Evolutionary conservation across 306 rosid genomes (phyloP).

Genomic region (Quillaja saponaria): DNA sequence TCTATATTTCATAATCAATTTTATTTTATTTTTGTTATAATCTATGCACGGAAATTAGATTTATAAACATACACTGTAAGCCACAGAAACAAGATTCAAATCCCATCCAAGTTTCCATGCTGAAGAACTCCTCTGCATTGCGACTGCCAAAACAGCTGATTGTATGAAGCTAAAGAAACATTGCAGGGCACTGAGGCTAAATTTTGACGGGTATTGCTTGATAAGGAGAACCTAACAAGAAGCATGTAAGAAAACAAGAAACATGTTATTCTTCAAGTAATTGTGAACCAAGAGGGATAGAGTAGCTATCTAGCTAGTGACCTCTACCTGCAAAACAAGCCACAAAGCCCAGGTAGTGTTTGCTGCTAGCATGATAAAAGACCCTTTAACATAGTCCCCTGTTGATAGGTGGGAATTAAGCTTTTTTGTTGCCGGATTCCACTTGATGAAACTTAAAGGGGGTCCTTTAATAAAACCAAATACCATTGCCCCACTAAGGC

Average conservation of each 20-base stretch:
- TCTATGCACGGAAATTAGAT: background rate
- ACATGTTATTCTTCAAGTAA: background rate
- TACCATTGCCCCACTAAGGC: slow-evolving; percentile 71
- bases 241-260: background rate
- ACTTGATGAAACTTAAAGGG: slow-evolving; percentile 47
- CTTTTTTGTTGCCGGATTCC: slow-evolving; percentile 37
- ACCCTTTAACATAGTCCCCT: slow-evolving; percentile 54
- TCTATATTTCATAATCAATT: too few species aligned
- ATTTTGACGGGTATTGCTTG: slow-evolving; percentile 77
- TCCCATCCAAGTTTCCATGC: slow-evolving; percentile 97
- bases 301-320: too few species aligned
- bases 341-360: slow-evolving; percentile 77
- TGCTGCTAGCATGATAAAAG: slow-evolving; percentile 78
- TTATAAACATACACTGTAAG: slow-evolving; percentile 79
- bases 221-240: slow-evolving; percentile 59
- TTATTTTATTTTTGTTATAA: too few species aligned
- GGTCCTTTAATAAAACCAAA: slow-evolving; percentile 82
- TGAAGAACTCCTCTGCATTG: slow-evolving; percentile 57
- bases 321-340: slow-evolving; percentile 83
- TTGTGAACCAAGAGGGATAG: too few species aligned
- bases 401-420: slow-evolving; percentile 14
- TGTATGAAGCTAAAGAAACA: slow-evolving; percentile 70
- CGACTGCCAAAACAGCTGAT: slow-evolving; percentile 58
- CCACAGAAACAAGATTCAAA: slow-evolving; percentile 72
- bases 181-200: slow-evolving; percentile 72